These are phyloP conservation scores for Tritrichomonas musculus DNA, from an alignment of 208 protist species.

Conservation along the genomic window DNA sequence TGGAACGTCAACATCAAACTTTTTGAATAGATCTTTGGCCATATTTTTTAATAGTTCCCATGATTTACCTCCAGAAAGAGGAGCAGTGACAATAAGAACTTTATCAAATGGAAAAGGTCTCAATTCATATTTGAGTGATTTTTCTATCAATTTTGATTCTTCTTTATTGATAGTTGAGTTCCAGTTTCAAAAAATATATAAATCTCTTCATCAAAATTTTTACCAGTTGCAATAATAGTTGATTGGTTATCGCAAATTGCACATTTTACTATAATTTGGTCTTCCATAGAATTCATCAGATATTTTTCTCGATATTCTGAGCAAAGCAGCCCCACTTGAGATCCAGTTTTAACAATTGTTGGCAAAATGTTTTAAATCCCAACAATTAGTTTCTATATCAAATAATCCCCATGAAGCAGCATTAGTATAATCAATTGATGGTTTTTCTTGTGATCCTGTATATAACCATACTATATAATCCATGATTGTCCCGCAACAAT, in stretches of 20 bases:
- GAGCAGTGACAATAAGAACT: not conserved
- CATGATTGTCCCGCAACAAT: not conserved
- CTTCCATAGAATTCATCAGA: not conserved
- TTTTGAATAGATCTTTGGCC: not conserved
- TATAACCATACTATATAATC: not conserved
- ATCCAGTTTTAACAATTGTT: not conserved
- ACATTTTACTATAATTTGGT: not conserved
- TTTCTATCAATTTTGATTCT: not conserved
- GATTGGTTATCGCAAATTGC: not conserved
- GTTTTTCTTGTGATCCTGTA: not conserved
- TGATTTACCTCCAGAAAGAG: not conserved
- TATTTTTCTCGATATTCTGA: not conserved
- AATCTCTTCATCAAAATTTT: not conserved
- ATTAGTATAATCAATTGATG: not conserved
- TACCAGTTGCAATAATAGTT: not conserved
- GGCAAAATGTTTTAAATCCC: not conserved
- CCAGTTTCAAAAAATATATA: not conserved
- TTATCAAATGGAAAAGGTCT: not conserved
- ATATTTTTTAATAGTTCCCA: not conserved
- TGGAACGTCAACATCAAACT: not conserved
- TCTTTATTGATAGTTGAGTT: not conserved
- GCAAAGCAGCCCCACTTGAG: not conserved
- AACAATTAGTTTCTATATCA: not conserved
- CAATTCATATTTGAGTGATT: not conserved
- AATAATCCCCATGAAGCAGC: constrained; percentile 8